phyloP scores from a whole-genome alignment of 768 basidiomycete species.

The Suillus discolor region DNA sequence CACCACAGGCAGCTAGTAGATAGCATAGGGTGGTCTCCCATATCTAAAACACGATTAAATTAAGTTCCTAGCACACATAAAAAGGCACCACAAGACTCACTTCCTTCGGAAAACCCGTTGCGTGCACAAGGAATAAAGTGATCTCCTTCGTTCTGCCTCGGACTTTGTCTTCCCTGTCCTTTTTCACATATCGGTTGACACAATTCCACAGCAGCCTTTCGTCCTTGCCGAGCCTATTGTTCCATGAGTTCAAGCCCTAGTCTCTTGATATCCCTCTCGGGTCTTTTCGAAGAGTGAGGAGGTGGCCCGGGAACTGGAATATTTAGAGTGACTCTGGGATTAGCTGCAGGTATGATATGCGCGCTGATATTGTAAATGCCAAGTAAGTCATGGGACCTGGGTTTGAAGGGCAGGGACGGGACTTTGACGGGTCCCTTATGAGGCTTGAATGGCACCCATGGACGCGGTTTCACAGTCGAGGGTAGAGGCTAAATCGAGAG shows the following conservation, averaged over 20 bases:
- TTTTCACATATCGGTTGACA: conserved; percentile 66
- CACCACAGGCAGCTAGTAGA: conserved; percentile 45
- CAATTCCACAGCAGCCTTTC: conserved; percentile 62
- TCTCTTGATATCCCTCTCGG: neutral
- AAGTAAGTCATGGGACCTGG: conserved; percentile 20
- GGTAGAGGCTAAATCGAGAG: too few species aligned
- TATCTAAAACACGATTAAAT: conserved; percentile 45
- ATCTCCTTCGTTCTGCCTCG: conserved; percentile 47
- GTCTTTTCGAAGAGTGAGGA: conserved; percentile 6
- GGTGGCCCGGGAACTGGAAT: conserved; percentile 26
- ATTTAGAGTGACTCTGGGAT: conserved; percentile 25
- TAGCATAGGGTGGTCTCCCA: conserved; percentile 71
- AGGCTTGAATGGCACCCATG: conserved; percentile 15
- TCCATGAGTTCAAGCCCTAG: conserved; percentile 24
- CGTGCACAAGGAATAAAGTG: conserved; percentile 80
- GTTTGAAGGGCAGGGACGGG: conserved; percentile 22
- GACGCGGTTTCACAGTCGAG: conserved; percentile 22
- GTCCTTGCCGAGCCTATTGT: conserved; percentile 18
- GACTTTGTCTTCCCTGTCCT: neutral
- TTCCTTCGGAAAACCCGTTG: conserved; percentile 89
- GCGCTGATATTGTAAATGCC: conserved; percentile 28
- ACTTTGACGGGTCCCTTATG: conserved; percentile 18
- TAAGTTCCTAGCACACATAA: neutral
- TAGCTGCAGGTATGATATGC: conserved; percentile 32
- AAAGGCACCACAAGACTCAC: conserved; percentile 35